A percentile compares a stretch with the other conserved stretches of the same genome.
Evolutionary conservation across 177 flowering plant genomes (phyloP).

Genomic region (Telopea speciosissima): DNA sequence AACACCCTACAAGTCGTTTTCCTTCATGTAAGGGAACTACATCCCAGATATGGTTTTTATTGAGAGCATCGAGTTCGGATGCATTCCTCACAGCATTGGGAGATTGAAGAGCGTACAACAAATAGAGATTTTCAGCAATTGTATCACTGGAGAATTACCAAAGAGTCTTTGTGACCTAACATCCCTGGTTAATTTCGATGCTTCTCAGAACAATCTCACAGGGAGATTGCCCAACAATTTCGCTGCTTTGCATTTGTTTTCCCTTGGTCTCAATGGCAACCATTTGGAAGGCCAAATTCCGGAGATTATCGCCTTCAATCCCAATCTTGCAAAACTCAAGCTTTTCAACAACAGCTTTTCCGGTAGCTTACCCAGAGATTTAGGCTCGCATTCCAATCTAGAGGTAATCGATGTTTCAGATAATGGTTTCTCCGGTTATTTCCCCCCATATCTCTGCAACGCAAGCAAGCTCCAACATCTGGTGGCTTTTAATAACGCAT

Average conservation of each 20-base stretch:
- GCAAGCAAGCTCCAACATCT: conserved; percentile 33
- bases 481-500: conserved; percentile 42
- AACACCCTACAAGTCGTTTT: no score
- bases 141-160: conserved; percentile 53
- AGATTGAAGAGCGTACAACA: conserved; percentile 24
- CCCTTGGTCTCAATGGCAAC: conserved; percentile 55
- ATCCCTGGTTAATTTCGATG: conserved; percentile 35
- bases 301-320: conserved; percentile 31
- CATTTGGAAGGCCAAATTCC: conserved; percentile 48
- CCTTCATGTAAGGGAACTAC: no score
- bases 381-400: conserved; percentile 45
- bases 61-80: no score
- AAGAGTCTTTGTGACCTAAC: conserved; percentile 39
- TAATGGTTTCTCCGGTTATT: conserved; percentile 45
- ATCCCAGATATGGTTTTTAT: no score
- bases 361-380: conserved; percentile 42
- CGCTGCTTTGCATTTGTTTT: conserved; percentile 32
- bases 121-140: conserved; percentile 41
- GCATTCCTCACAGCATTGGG: conserved; percentile 45
- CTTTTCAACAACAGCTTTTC: conserved; percentile 63
- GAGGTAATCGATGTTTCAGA: conserved; percentile 49
- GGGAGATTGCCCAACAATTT: conserved; percentile 48
- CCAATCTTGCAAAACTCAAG: conserved; percentile 32
- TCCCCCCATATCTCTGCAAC: conserved; percentile 48
- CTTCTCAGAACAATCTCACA: conserved; percentile 49